Base-by-base conservation (phyloP, 495 filamentous ascomycete species). In the Neurospora sp. region DNA sequence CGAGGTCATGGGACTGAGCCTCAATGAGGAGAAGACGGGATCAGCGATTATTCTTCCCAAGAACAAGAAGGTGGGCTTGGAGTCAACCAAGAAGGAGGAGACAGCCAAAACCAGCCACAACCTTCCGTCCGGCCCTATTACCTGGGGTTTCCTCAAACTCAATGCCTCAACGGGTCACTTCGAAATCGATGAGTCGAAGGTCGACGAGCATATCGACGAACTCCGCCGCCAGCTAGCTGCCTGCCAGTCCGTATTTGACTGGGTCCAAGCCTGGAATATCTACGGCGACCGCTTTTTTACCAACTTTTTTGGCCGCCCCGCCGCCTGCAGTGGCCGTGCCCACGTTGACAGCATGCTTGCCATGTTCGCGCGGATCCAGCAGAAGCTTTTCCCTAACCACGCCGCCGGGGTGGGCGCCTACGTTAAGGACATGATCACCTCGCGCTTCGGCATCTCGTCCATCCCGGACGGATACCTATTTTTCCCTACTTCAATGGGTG, bases 401-500 rank as follows among this genome's bases (percentile, higher is more conserved):
- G 31, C 72, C 34, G 77, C 74, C 69, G 73, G 78, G 40, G 76
- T 78, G 24, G 76, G 73, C 42, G 77, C 59, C 15, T 73, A 78
- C 36, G 84, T 92, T 4, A 86, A 88, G 28, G 73, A 80, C 4
- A 79, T 84, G 36, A 88, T 92, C 71, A 77, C 82, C 40, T 76
- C 83, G 9, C 83, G 86, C 13, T 92, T 92, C 76, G 80, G 78
- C 28, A 76, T 90, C 42, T 71, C 78, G 4, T 37, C 38, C 54
- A 83, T 92, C 24, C 90, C 90, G 0, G 88, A 91, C 70, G 91
- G 87, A 28, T 90, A 89, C 78, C 87, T 92, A 79, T 92, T 88
- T 76, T 82, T 85, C 74, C 87, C 86, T 0, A 76, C 82, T 38
- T 74, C 81, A 66, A 77, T 89, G 3, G 88, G 89, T 37, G 88